Evolutionary conservation across 768 basidiomycete genomes (phyloP).

Genomic region (Rubroboletus satanas): DNA sequence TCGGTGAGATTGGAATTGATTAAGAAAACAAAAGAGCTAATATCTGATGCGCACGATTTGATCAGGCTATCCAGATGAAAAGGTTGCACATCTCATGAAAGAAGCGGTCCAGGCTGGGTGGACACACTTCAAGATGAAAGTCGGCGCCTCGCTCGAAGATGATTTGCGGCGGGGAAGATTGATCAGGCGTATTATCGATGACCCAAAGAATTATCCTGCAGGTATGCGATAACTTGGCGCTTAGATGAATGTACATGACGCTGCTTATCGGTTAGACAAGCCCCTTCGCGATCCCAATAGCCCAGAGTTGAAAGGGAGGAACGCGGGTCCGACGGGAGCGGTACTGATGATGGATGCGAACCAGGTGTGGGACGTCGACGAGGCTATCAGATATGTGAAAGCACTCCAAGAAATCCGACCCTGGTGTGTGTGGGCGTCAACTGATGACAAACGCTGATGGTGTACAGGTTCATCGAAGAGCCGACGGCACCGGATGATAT

Average conservation of each 20-base stretch:
- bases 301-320: slow-evolving; percentile 70
- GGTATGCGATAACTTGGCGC: slow-evolving; percentile 29
- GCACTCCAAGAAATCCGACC: slow-evolving; percentile 64
- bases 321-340: slow-evolving; percentile 87
- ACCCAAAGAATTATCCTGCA: slow-evolving; percentile 68
- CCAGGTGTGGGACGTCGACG: slow-evolving; percentile 88
- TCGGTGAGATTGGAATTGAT: slow-evolving; percentile 41
- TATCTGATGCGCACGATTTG: background rate
- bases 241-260: background rate
- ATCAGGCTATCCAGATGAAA: slow-evolving; percentile 82
- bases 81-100: slow-evolving; percentile 75
- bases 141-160: slow-evolving; percentile 74
- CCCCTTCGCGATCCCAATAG: slow-evolving; percentile 47
- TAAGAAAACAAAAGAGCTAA: background rate
- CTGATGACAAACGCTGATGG: slow-evolving; percentile 8
- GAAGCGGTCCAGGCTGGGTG: slow-evolving; percentile 84
- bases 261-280: slow-evolving; percentile 26
- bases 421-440: slow-evolving; percentile 3
- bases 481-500: slow-evolving; percentile 92
- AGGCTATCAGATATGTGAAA: slow-evolving; percentile 85
- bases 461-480: slow-evolving; percentile 82
- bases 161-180: slow-evolving; percentile 82
- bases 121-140: slow-evolving; percentile 99
- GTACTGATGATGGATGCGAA: slow-evolving; percentile 96
- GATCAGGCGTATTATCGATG: slow-evolving; percentile 89